Base-by-base conservation (phyloP, 2,329 filamentous ascomycete genomes). In the Gyromitra esculenta region DNA sequence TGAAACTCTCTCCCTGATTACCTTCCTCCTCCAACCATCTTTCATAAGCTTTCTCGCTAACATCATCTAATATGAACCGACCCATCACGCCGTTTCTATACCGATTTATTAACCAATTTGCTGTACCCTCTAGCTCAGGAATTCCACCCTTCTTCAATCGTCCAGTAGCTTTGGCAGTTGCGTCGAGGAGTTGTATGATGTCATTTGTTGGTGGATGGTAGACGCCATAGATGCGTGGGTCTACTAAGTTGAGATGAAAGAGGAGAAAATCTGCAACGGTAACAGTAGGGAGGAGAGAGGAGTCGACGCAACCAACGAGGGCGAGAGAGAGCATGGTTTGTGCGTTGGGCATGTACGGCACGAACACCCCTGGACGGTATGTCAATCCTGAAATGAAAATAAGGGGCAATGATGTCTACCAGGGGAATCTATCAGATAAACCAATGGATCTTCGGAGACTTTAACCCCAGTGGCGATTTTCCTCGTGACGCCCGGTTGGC, bases 251-350 rank as follows among this genome's bases (percentile, higher is more conserved):
- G 74, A 98, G 86, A 71, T 90, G 90, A 84, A 89, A 98, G 6
- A 99, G 89, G 21, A 98, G 87, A 83, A 97, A 99, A 82, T 99
- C 96, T 43, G 92, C 94, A 9, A 98, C 84, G 31, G 92, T 92
- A 75, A 92, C 88, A 15, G 91, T 87, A 0, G 91, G 88, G 68
- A 99, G 90, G 48, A 98, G 87, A 0, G 91, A 92, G 82, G 97
- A 93, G 83, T 97, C 97, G 70, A 99, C 93, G 83, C 91, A 92
- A 21, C 95, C 93, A 66, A 93, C 94, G 0, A 98, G 88, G 1
- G 94, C 91, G n/a, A 99, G 88, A 84, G 97, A 98, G 78, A 99
- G 86, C 96, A 99, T 99, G 59, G 90, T 89, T 82, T 96, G 91
- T 15, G 92, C 88, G 81, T 96, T 89, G 0, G 91, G 88, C 37